A percentile compares a stretch with the other conserved stretches of the same genome.
Evolutionary conservation across 306 rosid species (phyloP).

Genomic region (Prunus mira): DNA sequence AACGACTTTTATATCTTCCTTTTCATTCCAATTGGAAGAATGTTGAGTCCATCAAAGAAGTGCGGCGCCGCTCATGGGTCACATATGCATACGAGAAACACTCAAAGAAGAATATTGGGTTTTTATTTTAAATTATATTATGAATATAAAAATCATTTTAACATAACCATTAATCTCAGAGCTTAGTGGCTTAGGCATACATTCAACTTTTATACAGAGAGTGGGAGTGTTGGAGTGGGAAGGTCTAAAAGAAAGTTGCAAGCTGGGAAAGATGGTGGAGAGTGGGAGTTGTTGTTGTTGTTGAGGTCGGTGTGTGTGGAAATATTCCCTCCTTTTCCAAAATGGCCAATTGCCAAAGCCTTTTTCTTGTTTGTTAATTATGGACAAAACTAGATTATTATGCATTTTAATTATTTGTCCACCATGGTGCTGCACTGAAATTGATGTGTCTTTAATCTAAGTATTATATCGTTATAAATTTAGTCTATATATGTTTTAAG

Average conservation of each 20-base stretch:
- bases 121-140: too few relatives aligned
- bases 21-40: too few relatives aligned
- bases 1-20: neutral
- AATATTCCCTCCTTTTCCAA: neutral
- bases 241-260: neutral
- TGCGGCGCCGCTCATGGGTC: too few relatives aligned
- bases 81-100: too few relatives aligned
- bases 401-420: too few relatives aligned
- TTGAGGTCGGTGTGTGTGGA: neutral
- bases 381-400: neutral
- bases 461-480: too few relatives aligned
- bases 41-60: too few relatives aligned
- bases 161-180: neutral
- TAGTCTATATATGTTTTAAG: too few relatives aligned
- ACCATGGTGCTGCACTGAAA: too few relatives aligned
- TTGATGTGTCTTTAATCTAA: too few relatives aligned
- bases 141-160: too few relatives aligned
- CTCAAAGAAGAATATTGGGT: too few relatives aligned
- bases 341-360: neutral
- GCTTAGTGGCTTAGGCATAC: neutral
- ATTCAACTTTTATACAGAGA: neutral
- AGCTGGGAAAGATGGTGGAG: neutral
- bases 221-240: neutral
- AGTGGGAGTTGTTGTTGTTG: neutral
- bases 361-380: neutral